Base-by-base conservation (phyloP, 2,329 filamentous ascomycete genomes). In the Fusarium paranaense region DNA sequence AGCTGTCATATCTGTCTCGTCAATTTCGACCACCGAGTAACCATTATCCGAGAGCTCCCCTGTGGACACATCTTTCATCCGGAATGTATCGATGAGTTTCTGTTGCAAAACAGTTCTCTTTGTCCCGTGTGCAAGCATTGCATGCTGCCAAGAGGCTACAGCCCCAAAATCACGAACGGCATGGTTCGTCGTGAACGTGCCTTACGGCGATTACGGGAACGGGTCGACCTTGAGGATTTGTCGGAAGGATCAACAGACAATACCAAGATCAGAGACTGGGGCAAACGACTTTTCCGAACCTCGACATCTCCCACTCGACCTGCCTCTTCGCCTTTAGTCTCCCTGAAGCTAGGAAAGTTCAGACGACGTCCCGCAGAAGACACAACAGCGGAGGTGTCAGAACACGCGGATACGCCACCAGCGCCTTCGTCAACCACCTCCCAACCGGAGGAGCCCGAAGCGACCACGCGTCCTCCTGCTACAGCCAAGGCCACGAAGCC, bases 41-140 rank as follows among this genome's bases (percentile, higher is more conserved):
- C 94, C 0, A 89, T 91, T 22, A 95, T 98, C 64, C 93, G 95
- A 64, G 94, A 98, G 82, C 86, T 98, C 4, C 91, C 94, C 0
- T 99, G 97, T 77, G 91, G 93, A 1, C 97, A 99, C 81, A 96
- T 98, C 66, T 99, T 95, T 82, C 96, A 99, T 75, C 93, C 94
- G 0, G 92, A 94, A 73, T 99, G 97, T 79, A 95, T 98, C 73
- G 95, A 98, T 79, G 89, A 92, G 25, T 98, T 97, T 78, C 86
- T 98, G 14, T 87, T 89, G 50, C 88, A 91, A 64, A 92, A 93
- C 79, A 97, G 94, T 80, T 97, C 94, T 20, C 87, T 98, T 2
- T 99, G 97, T 79, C 96, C 97, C 1, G 86, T 97, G 76, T 99
- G 97, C 86, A 98, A 98, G 81, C 90, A 92, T 70, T 94, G 90